phyloP scores from a whole-genome alignment of 768 basidiomycete species.

The Lactifluus piperatus region DNA sequence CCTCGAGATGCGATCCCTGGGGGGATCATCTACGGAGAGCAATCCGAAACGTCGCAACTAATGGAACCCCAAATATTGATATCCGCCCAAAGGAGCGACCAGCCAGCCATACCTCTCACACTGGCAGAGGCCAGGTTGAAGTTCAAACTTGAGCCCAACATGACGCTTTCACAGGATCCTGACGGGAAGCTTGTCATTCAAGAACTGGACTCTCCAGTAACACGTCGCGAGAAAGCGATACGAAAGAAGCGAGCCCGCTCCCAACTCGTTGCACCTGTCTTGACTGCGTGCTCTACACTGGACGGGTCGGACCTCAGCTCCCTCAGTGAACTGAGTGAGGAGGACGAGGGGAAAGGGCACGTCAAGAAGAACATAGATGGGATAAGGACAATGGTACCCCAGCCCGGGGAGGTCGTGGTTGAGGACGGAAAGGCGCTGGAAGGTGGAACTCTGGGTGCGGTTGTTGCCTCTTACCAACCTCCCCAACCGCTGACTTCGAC shows the following conservation, averaged over 20 bases:
- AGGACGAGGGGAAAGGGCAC: constrained; percentile 6
- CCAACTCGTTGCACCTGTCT: constrained; percentile 13
- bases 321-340: constrained; percentile 16
- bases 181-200: constrained; percentile 56
- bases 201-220: constrained; percentile 62
- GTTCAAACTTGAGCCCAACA: constrained; percentile 10
- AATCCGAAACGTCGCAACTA: not conserved
- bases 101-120: not conserved
- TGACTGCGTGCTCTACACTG: constrained; percentile 2
- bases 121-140: constrained; percentile 5
- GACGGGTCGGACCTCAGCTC: constrained; percentile 18
- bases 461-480: not conserved
- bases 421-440: constrained; percentile 33
- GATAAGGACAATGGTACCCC: constrained; percentile 10
- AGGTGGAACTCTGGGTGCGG: constrained; percentile 58
- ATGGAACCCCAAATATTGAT: not conserved
- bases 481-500: not conserved
- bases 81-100: not conserved
- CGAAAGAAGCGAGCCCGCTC: constrained; percentile 30
- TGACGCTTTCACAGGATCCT: constrained; percentile 27
- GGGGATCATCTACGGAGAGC: not conserved
- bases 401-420: constrained; percentile 29
- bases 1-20: not conserved
- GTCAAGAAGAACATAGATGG: constrained; percentile 3
- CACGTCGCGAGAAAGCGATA: constrained; percentile 48